Percentiles rank a stretch among this genome's conserved stretches.
These are phyloP conservation scores for Mycena alexandri DNA, from an alignment of 768 basidiomycete genomes.

Conservation along the genomic window DNA sequence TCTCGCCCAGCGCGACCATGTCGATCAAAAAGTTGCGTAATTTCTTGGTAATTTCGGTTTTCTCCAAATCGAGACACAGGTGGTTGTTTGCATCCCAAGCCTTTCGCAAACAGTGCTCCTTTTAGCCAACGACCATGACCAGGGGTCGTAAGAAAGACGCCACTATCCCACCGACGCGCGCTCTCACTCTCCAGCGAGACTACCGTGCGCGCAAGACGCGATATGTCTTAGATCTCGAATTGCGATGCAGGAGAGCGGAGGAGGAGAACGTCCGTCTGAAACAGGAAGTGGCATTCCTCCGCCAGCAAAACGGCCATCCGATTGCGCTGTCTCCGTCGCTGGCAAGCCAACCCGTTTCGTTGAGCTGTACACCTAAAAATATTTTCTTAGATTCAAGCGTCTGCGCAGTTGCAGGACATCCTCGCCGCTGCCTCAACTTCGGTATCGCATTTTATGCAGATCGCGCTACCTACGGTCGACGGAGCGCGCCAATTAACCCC, in stretches of 20 bases:
- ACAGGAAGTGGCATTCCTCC: conserved; percentile 60
- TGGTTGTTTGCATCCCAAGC: too few relatives aligned
- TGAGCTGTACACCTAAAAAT: not conserved
- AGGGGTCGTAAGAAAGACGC: conserved; percentile 76
- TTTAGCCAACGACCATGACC: conserved; percentile 55
- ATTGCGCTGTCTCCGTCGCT: conserved; percentile 36
- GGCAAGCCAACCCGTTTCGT: not conserved
- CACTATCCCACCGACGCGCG: conserved; percentile 69
- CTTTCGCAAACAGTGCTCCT: too few relatives aligned
- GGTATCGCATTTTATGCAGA: conserved; percentile 57
- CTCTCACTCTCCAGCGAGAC: conserved; percentile 73
- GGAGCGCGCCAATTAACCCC: too few relatives aligned
- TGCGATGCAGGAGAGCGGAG: conserved; percentile 64
- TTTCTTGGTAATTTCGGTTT: too few relatives aligned
- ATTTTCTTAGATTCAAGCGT: conserved; percentile 61
- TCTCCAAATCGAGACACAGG: too few relatives aligned
- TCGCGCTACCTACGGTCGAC: not conserved
- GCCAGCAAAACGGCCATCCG: conserved; percentile 50
- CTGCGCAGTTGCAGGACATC: conserved; percentile 64
- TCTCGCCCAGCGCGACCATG: too few relatives aligned
- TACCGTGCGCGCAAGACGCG: conserved; percentile 73
- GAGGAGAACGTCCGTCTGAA: conserved; percentile 66
- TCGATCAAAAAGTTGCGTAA: too few relatives aligned
- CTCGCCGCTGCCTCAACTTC: conserved; percentile 62
- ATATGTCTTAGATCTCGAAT: conserved; percentile 69